Conservation (phyloP, 2,329 filamentous ascomycete genomes). For the Penicillium sp. region DNA sequence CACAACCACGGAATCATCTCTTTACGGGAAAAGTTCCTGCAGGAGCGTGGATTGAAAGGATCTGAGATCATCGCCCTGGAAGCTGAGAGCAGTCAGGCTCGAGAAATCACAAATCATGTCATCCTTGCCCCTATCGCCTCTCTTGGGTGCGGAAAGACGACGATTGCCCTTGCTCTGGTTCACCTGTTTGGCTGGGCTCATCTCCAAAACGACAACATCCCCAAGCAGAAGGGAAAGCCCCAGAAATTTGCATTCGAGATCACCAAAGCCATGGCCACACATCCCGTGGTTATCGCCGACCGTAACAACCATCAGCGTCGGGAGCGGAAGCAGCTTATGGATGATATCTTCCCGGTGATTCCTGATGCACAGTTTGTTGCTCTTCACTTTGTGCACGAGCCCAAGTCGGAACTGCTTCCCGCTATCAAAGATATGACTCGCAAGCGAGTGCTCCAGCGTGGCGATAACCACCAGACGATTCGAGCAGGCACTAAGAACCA, state of each 20-base stretch:
- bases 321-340: slow-evolving; percentile 81
- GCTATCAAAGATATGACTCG: slow-evolving; percentile 69
- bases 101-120: slow-evolving; percentile 58
- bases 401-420: slow-evolving; percentile 54
- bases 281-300: slow-evolving; percentile 78
- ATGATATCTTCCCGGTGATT: slow-evolving; percentile 61
- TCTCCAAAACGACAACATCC: slow-evolving; percentile 94
- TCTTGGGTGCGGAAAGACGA: slow-evolving; percentile 95
- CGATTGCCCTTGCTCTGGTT: slow-evolving; percentile 71
- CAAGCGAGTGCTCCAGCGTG: slow-evolving; percentile 72
- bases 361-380: slow-evolving; percentile 68
- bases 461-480: slow-evolving; percentile 97
- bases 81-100: slow-evolving; percentile 41
- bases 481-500: slow-evolving; percentile 69
- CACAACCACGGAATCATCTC: slow-evolving; percentile 92
- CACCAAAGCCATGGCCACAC: slow-evolving; percentile 56
- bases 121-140: slow-evolving; percentile 88
- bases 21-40: slow-evolving; percentile 80
- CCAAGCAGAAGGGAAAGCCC: slow-evolving; percentile 66
- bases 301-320: slow-evolving; percentile 88
- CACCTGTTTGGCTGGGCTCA: slow-evolving; percentile 89
- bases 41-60: slow-evolving; percentile 75
- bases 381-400: slow-evolving; percentile 79
- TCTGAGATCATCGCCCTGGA: slow-evolving; percentile 77
- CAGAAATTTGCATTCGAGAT: slow-evolving; percentile 70